Conservation (phyloP, 768 basidiomycete species). For the Suillus decipiens region DNA sequence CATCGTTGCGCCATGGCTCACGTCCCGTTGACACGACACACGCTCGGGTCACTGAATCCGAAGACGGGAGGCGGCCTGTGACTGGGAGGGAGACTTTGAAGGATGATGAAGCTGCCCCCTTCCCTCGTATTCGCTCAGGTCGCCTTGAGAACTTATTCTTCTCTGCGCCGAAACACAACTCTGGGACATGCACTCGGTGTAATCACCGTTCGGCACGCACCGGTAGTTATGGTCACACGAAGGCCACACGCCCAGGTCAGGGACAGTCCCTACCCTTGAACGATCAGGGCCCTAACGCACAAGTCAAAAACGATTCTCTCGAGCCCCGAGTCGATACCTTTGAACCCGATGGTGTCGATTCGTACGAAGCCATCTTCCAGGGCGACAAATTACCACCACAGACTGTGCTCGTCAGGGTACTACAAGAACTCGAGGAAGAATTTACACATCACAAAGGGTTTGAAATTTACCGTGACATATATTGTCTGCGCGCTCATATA, state of each 20-base stretch:
- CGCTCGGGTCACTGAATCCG: not conserved
- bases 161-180: conserved; percentile 74
- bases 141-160: conserved; percentile 82
- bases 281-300: conserved; percentile 46
- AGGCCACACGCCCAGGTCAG: not conserved
- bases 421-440: conserved; percentile 91
- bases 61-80: not conserved
- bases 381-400: conserved; percentile 65
- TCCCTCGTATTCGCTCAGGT: conserved; percentile 82
- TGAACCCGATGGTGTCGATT: conserved; percentile 1
- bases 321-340: not conserved
- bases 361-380: conserved; percentile 12
- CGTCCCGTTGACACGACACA: not conserved
- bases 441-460: conserved; percentile 95
- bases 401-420: conserved; percentile 79
- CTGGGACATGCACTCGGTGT: conserved; percentile 68
- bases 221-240: not conserved
- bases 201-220: conserved; percentile 34
- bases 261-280: not conserved
- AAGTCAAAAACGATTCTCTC: conserved; percentile 42
- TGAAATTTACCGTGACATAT: conserved; percentile 24
- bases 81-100: not conserved
- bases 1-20: not conserved
- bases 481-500: conserved; percentile 14
- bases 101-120: conserved; percentile 51